Conservation (phyloP, 2,329 filamentous ascomycete genomes). For the Microsporum ferrugineum region DNA sequence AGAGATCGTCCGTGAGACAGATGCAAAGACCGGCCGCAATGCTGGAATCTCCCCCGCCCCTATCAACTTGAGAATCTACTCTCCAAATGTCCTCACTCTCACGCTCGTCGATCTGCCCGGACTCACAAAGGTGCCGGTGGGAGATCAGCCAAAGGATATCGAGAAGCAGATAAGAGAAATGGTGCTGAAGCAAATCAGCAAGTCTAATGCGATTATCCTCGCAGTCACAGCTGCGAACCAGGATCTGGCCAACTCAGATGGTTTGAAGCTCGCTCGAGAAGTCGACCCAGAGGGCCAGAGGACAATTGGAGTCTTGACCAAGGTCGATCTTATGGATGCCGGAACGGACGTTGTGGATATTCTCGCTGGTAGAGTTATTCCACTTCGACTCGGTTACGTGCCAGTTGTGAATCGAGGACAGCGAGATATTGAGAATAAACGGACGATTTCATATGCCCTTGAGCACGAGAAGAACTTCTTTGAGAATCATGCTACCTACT, state of each 20-base stretch:
- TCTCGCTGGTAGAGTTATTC: constrained; percentile 92
- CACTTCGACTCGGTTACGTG: constrained; percentile 84
- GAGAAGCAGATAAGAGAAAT: constrained; percentile 95
- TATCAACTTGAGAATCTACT: constrained; percentile 97
- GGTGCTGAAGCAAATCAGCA: constrained; percentile 97
- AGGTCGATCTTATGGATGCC: constrained; percentile 98
- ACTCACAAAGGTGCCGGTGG: constrained; percentile 90
- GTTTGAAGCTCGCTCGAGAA: constrained; percentile 87
- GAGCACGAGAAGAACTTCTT: constrained; percentile 96
- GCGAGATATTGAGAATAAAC: constrained; percentile 96
- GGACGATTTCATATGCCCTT: constrained; percentile 78
- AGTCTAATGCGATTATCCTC: constrained; percentile 94
- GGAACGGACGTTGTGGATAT: constrained; percentile 98
- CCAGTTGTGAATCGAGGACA: constrained; percentile 97
- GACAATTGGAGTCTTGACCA: constrained; percentile 95
- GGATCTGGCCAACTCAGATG: constrained; percentile 97
- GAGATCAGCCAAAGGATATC: constrained; percentile 92
- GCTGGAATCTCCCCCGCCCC: constrained; percentile 91
- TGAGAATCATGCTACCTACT: constrained; percentile 95
- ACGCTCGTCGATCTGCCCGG: constrained; percentile 94
- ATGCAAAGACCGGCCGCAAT: constrained; percentile 91
- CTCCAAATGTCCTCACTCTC: constrained; percentile 90
- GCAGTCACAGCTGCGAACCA: constrained; percentile 95
- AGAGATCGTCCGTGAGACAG: constrained; percentile 92
- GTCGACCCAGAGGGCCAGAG: constrained; percentile 95